phyloP scores from a whole-genome alignment of 345 rosid species.

The Camelina laxa region DNA sequence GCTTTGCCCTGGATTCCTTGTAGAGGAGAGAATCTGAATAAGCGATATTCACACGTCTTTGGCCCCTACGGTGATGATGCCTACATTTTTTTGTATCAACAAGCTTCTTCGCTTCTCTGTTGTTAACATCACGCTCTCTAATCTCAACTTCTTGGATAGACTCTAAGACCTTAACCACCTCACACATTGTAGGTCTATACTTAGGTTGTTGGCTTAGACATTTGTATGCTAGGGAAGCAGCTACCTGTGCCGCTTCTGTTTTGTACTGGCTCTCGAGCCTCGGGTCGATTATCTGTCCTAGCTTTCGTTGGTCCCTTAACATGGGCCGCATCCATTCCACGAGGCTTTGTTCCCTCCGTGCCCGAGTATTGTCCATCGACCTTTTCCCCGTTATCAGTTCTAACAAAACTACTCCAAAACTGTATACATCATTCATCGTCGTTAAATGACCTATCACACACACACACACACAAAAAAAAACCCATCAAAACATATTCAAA shows the following conservation, averaged over 20 bases:
- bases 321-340: slow-evolving; percentile 71
- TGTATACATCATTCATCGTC: slow-evolving; percentile 69
- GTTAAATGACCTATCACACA: slow-evolving; percentile 69
- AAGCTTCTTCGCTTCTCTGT: slow-evolving; percentile 28
- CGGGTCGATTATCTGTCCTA: slow-evolving; percentile 60
- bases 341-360: slow-evolving; percentile 56
- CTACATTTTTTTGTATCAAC: slow-evolving; percentile 6
- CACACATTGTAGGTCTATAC: slow-evolving; percentile 67
- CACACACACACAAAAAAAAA: neutral
- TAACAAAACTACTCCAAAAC: slow-evolving; percentile 77
- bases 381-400: slow-evolving; percentile 68
- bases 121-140: slow-evolving; percentile 32
- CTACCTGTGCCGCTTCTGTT: slow-evolving; percentile 57
- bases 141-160: slow-evolving; percentile 61
- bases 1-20: slow-evolving; percentile 31
- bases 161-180: slow-evolving; percentile 64
- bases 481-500: neutral
- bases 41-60: slow-evolving; percentile 41
- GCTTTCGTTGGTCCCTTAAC: slow-evolving; percentile 58
- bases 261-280: slow-evolving; percentile 69
- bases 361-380: slow-evolving; percentile 60
- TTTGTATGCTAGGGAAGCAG: slow-evolving; percentile 57
- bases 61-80: slow-evolving; percentile 7
- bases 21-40: slow-evolving; percentile 53
- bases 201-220: slow-evolving; percentile 72